Percentiles rank a stretch among this genome's conserved stretches.
phyloP scores from a whole-genome alignment of 306 rosid species.

The Pyrus bretschneideri region DNA sequence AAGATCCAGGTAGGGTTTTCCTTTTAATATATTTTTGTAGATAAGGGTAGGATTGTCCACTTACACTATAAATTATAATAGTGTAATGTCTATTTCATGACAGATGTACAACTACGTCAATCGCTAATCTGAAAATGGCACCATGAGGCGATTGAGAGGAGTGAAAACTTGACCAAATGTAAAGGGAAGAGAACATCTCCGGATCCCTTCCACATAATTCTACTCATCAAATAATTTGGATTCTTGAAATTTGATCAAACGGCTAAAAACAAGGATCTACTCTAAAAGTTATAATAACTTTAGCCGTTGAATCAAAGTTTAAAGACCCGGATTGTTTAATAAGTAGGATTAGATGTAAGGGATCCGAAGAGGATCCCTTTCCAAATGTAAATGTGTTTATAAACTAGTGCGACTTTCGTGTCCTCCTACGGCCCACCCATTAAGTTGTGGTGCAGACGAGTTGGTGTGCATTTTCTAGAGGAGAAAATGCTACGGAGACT shows the following conservation, averaged over 20 bases:
- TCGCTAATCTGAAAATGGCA: background rate
- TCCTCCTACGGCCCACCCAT: background rate
- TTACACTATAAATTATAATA: background rate
- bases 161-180: background rate
- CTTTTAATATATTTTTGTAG: no score
- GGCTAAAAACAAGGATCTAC: no score
- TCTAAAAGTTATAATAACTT: no score
- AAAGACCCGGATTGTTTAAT: fast-evolving
- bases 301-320: no score
- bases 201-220: no score
- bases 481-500: no score
- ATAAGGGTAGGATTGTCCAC: background rate
- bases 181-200: no score
- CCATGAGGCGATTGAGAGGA: background rate
- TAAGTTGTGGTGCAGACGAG: background rate
- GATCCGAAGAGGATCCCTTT: no score
- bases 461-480: background rate
- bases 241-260: no score
- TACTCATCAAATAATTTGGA: no score
- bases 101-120: background rate
- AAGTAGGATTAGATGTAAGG: no score
- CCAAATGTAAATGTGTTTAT: background rate
- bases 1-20: no score
- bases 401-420: background rate
- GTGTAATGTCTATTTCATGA: background rate